Base-by-base conservation (phyloP, 169 alveolate species). In the Eimeria praecox region DNA sequence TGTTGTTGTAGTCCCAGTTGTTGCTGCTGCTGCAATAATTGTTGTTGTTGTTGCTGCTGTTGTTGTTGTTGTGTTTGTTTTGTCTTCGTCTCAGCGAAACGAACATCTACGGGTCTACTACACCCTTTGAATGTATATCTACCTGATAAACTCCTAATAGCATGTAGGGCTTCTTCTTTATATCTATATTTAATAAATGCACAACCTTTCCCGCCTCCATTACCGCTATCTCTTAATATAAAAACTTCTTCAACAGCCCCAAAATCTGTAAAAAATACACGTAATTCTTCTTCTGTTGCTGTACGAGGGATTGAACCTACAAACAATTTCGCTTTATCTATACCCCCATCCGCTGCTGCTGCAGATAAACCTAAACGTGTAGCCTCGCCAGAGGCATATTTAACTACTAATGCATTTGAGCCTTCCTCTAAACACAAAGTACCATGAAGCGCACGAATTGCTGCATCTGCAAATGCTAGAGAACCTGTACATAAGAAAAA, bases 91-190 rank as follows among this genome's bases (percentile, higher is more conserved):
- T 97, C 98, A 42, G 99, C 99, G 83, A 98, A 98, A 38, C 99
- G 95, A 27, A 98, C 98, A 86, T 98, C 99, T 64, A 98, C 94
- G 46, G 99, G 99, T 49, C 99, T 95, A 33, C 96, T 46, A 90
- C 98, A 97, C 35, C 98, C 99, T 56, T 97, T 98, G 73, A 98
- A 90, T 44, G 98, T 97, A 91, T 96, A 96, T 80, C 96, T 97
- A 20, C 99, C 98, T 78, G 98, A 96, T 33, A 98, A 92, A 27
- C 96, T 71, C 69, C 95, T 95, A 49, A 98, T 98, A 62, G 99
- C 99, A 95, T 96, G 97, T 30, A 98, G 96, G 9, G 98, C 99
- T 94, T 98, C 99, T 91, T 98, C 99, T 94, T 98, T 98, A 94
- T 96, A 98, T 71, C 98, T 94, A 93, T 97, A 97, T 82, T 97